Conservation (phyloP, 2,329 filamentous ascomycete species). For the Pyricularia sp. region DNA sequence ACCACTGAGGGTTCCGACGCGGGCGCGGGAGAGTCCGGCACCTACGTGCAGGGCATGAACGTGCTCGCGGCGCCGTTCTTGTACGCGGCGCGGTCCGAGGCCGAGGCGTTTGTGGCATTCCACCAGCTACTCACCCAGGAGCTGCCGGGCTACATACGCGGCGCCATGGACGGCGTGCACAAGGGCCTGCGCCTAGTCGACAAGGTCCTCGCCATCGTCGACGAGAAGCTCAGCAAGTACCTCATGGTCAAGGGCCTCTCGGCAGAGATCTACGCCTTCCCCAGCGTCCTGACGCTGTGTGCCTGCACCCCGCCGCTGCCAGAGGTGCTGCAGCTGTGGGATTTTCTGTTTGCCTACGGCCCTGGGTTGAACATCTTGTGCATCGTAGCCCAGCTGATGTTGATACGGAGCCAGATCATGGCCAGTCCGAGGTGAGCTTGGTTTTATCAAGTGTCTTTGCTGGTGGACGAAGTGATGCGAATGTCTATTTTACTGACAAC, state of each 20-base stretch:
- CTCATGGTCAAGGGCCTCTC: constrained; percentile 79
- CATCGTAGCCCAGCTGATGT: constrained; percentile 88
- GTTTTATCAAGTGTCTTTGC: neutral
- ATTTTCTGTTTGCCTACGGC: constrained; percentile 94
- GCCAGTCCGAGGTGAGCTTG: constrained; percentile 65
- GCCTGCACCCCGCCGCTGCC: constrained; percentile 92
- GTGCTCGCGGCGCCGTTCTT: constrained; percentile 92
- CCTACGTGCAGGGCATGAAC: constrained; percentile 98
- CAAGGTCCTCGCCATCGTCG: constrained; percentile 82
- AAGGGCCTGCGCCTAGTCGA: constrained; percentile 85
- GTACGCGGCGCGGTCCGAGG: constrained; percentile 88
- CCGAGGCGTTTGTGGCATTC: constrained; percentile 89
- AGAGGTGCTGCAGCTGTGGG: constrained; percentile 89
- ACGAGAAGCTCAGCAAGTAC: constrained; percentile 77
- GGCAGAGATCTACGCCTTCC: constrained; percentile 93
- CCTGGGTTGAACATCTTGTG: constrained; percentile 92
- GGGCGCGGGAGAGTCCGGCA: constrained; percentile 58
- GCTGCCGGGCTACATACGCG: constrained; percentile 86
- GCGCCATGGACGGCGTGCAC: constrained; percentile 96
- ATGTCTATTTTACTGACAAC: constrained; percentile 13
- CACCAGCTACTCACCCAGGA: constrained; percentile 79
- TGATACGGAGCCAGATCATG: constrained; percentile 77
- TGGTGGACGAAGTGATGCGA: constrained; percentile 10
- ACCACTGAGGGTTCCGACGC: constrained; percentile 57
- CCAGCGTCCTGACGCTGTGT: constrained; percentile 86